These are phyloP conservation scores for Durotheca rogersii DNA, from an alignment of 495 filamentous ascomycete species.

Conservation along the genomic window DNA sequence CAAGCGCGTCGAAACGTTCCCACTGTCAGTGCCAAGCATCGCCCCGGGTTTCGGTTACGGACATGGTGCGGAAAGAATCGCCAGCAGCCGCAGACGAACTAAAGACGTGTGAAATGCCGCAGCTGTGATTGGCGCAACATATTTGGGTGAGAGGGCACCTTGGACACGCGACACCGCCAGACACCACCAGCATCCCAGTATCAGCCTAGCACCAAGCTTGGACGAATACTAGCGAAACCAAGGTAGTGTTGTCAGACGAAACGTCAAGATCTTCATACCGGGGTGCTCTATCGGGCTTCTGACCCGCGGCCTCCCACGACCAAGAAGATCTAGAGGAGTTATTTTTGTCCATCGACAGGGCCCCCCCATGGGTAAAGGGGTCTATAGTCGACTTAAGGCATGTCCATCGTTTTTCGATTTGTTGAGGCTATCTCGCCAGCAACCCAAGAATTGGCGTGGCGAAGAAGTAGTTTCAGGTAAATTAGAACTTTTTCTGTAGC, in stretches of 20 bases:
- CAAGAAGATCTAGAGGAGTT: no score
- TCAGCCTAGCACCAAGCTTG: no score
- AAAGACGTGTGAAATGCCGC: neutral
- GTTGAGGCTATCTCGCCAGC: neutral
- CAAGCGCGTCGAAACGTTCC: neutral
- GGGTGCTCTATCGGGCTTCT: neutral
- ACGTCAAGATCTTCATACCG: neutral
- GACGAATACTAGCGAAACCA: neutral
- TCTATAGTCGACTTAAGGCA: neutral
- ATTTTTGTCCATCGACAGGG: no score
- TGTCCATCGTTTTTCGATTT: neutral
- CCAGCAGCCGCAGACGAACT: neutral
- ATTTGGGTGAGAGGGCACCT: neutral
- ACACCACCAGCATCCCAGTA: no score
- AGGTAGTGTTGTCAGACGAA: neutral
- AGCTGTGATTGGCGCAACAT: neutral
- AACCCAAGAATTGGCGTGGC: no score
- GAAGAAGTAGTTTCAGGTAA: no score
- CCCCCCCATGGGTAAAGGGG: neutral
- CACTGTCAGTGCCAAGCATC: neutral
- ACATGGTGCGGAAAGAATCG: neutral
- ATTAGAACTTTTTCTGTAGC: no score
- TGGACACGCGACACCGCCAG: neutral
- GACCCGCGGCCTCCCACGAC: neutral
- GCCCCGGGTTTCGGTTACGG: neutral